Conservation (phyloP, 129 eudicot species). For the Chrysanthemum seticuspe region DNA sequence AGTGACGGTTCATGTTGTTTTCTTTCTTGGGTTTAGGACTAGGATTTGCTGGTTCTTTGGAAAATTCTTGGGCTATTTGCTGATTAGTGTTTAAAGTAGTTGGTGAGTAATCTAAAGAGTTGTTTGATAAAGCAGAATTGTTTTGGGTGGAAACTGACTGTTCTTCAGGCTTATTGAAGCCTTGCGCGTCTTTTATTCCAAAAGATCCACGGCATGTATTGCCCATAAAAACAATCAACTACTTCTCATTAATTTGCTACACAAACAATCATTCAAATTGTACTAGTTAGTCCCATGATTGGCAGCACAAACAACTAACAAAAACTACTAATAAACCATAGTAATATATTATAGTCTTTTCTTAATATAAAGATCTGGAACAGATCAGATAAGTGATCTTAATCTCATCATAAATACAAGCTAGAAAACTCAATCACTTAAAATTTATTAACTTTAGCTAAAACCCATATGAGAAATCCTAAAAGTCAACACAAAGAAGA, state of each 20-base stretch:
- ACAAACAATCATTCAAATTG: neutral
- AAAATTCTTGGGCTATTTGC: slow-evolving; percentile 59
- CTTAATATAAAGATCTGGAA: slow-evolving; percentile 12
- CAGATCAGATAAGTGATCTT: slow-evolving; percentile 27
- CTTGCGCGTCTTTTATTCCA: slow-evolving; percentile 58
- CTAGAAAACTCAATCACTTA: slow-evolving; percentile 6
- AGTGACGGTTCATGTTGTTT: slow-evolving; percentile 46
- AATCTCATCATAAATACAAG: neutral
- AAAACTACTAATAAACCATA: neutral
- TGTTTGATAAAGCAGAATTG: slow-evolving; percentile 27
- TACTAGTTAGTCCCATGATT: neutral
- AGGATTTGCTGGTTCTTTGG: slow-evolving; percentile 32
- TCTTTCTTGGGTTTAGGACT: slow-evolving; percentile 50
- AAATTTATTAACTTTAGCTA: neutral
- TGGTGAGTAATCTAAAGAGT: slow-evolving; percentile 50
- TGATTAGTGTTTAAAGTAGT: slow-evolving; percentile 50
- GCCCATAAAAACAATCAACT: slow-evolving; percentile 91
- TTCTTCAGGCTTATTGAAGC: slow-evolving; percentile 75
- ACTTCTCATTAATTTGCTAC: slow-evolving; percentile 36
- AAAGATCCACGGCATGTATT: slow-evolving; percentile 99
- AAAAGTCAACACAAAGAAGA: neutral
- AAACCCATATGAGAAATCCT: neutral
- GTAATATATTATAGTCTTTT: neutral
- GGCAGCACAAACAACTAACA: neutral
- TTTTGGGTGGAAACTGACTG: slow-evolving; percentile 41